These are phyloP conservation scores for Crinitomyces ghanaensis DNA, from an alignment of 805 yeast genomes.

Conservation along the genomic window DNA sequence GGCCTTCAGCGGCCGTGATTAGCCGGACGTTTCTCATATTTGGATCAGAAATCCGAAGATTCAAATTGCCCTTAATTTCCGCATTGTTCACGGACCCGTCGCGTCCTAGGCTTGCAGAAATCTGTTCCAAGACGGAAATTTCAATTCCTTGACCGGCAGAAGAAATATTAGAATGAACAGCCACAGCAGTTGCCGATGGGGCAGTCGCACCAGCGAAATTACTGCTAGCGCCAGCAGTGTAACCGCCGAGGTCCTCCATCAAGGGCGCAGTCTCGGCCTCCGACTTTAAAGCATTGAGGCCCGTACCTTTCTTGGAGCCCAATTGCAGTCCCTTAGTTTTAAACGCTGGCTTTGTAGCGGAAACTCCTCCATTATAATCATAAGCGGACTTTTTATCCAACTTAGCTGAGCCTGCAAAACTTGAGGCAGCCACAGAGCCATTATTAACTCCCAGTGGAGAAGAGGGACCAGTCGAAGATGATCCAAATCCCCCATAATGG, in stretches of 20 bases:
- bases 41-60: constrained; percentile 74
- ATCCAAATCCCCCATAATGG: constrained; percentile 11
- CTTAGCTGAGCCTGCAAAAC: constrained; percentile 2
- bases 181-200: constrained; percentile 3
- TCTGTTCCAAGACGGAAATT: constrained; percentile 63
- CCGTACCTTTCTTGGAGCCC: constrained; percentile 38
- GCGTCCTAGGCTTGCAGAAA: constrained; percentile 66
- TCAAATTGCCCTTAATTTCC: constrained; percentile 85
- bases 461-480: constrained; percentile 4
- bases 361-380: constrained; percentile 8
- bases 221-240: constrained; percentile 29
- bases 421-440: constrained; percentile 2
- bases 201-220: constrained; percentile 25
- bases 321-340: constrained; percentile 68
- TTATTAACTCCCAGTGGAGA: constrained; percentile 1
- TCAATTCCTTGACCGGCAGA: constrained; percentile 63
- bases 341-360: constrained; percentile 25
- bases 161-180: constrained; percentile 14
- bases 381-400: constrained; percentile 12
- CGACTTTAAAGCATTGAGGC: constrained; percentile 9
- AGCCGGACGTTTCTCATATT: constrained; percentile 57
- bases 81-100: constrained; percentile 54
- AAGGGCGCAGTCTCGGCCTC: constrained; percentile 18
- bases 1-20: constrained; percentile 39
- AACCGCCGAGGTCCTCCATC: constrained; percentile 22